Percentiles rank a stretch among this genome's conserved stretches.
Evolutionary conservation across 352 stramenopile genomes (phyloP).

Genomic region (Globisporangium barbulae): DNA sequence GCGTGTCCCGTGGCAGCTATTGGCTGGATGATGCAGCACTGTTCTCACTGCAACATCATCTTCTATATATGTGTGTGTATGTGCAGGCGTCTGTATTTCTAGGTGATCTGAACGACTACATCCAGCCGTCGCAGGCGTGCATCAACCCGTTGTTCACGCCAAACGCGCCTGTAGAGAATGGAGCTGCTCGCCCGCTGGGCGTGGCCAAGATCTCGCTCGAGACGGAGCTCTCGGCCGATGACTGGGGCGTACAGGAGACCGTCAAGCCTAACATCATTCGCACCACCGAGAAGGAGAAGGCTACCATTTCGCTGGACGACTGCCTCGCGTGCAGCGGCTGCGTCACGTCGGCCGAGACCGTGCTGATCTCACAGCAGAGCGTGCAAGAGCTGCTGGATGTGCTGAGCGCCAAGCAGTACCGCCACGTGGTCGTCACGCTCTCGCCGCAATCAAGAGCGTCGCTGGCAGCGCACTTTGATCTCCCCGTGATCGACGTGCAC

Average conservation of each 20-base stretch:
- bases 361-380: conserved; percentile 97
- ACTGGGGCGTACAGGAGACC: conserved; percentile 42
- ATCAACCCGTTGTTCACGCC: conserved; percentile 92
- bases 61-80: neutral
- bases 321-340: conserved; percentile 97
- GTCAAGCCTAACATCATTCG: conserved; percentile 78
- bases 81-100: conserved; percentile 89
- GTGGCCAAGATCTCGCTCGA: conserved; percentile 76
- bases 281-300: conserved; percentile 73
- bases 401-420: conserved; percentile 39
- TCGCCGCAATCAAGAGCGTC: conserved; percentile 88
- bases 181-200: conserved; percentile 18
- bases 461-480: conserved; percentile 74
- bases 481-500: conserved; percentile 64
- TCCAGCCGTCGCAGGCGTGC: conserved; percentile 91
- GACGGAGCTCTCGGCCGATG: conserved; percentile 59
- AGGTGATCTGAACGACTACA: conserved; percentile 93
- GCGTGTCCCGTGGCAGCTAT: neutral
- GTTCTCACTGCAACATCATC: neutral
- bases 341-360: conserved; percentile 97
- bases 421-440: conserved; percentile 81
- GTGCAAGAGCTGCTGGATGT: conserved; percentile 84
- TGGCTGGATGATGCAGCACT: neutral
- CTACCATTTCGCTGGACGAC: conserved; percentile 94
- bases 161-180: conserved; percentile 16